These are phyloP conservation scores for Emmonsiellopsis sp. DNA, from an alignment of 2,329 filamentous ascomycete genomes.

Conservation along the genomic window DNA sequence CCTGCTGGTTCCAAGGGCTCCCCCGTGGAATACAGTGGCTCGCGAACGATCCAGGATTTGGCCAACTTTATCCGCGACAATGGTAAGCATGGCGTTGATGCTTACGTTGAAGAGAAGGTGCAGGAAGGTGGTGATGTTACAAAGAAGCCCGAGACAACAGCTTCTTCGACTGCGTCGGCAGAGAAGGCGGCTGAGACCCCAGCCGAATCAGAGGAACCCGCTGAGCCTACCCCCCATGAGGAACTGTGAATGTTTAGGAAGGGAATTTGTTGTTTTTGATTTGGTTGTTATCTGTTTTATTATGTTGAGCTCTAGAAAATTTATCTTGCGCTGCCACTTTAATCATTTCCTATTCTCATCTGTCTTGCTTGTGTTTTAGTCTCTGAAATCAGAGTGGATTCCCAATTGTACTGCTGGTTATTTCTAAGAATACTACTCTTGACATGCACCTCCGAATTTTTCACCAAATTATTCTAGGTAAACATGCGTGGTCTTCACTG, in stretches of 20 bases:
- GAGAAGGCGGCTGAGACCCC: conserved; percentile 1
- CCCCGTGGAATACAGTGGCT: conserved; percentile 78
- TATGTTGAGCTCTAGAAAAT: no score
- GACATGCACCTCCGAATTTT: no score
- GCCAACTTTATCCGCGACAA: conserved; percentile 90
- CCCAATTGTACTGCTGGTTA: neutral
- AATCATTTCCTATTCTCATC: no score
- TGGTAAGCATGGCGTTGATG: conserved; percentile 76
- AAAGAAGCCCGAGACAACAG: conserved; percentile 14
- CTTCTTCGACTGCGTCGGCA: conserved; percentile 15
- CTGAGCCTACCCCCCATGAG: conserved; percentile 25
- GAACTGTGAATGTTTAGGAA: conserved; percentile 22
- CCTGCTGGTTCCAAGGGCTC: conserved; percentile 78
- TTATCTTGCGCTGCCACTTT: no score
- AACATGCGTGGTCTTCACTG: no score
- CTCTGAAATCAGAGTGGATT: neutral
- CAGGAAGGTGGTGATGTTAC: conserved; percentile 25
- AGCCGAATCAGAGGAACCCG: conserved; percentile 11
- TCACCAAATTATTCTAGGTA: no score
- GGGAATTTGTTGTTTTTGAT: no score
- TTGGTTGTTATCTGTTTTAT: no score
- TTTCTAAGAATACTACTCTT: neutral
- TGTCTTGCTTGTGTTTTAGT: no score
- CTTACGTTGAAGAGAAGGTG: conserved; percentile 51
- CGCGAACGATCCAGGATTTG: conserved; percentile 84